Conservation (phyloP, 345 rosid genomes). For the Pugionium dolabratum region DNA sequence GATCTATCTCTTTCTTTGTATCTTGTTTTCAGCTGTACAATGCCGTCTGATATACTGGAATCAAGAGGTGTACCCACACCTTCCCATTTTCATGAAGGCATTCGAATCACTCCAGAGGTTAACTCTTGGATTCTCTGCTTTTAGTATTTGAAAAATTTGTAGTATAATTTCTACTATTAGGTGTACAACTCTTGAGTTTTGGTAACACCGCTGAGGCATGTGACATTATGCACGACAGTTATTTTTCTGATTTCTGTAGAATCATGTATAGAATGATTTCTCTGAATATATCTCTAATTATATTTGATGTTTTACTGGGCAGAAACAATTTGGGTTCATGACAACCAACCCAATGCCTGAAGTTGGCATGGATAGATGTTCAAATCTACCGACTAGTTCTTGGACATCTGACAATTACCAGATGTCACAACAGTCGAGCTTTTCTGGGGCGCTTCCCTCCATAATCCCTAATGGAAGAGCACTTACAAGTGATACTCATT, state of each 20-base stretch:
- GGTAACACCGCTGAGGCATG: too few relatives aligned
- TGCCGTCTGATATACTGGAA: constrained; percentile 71
- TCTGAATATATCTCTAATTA: too few relatives aligned
- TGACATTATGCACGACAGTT: too few relatives aligned
- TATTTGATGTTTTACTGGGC: constrained; percentile 39
- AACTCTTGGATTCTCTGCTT: constrained; percentile 19
- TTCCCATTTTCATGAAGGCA: constrained; percentile 47
- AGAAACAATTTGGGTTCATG: constrained; percentile 71
- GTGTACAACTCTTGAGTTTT: too few relatives aligned
- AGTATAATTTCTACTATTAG: too few relatives aligned
- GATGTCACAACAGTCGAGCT: constrained; percentile 47
- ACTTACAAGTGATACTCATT: constrained; percentile 47
- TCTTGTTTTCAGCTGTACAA: constrained; percentile 40
- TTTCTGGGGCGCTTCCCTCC: constrained; percentile 41
- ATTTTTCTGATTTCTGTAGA: too few relatives aligned
- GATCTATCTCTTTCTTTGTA: constrained; percentile 25
- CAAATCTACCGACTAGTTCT: constrained; percentile 43
- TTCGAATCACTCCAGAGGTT: constrained; percentile 55
- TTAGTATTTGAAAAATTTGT: neutral
- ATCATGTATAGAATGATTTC: too few relatives aligned
- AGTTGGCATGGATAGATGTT: constrained; percentile 47
- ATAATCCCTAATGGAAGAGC: constrained; percentile 43
- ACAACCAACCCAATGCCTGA: constrained; percentile 52
- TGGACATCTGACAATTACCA: constrained; percentile 47
- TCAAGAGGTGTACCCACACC: constrained; percentile 42